A percentile compares a stretch with the other conserved stretches of the same genome.
Conservation (phyloP, 805 yeast species). For the Wickerhamomyces tratensis region DNA sequence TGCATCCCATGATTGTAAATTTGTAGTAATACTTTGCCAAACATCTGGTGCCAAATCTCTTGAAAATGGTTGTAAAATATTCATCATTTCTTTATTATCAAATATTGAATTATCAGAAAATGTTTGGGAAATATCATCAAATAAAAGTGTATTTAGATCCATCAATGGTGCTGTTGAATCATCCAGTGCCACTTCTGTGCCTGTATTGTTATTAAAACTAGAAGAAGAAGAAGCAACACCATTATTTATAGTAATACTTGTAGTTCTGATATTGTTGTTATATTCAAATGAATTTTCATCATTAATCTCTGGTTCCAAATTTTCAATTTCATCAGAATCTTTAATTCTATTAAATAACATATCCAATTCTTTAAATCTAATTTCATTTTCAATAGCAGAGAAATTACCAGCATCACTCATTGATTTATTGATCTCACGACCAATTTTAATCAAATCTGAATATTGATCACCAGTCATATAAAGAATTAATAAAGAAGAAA, state of each 20-base stretch:
- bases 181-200: too few relatives aligned
- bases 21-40: constrained; percentile 13
- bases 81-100: background rate
- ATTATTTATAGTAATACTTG: too few relatives aligned
- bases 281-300: background rate
- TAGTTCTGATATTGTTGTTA: background rate
- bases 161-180: background rate
- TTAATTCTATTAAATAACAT: constrained; percentile 9
- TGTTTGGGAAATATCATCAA: constrained; percentile 12
- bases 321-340: background rate
- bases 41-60: constrained; percentile 12
- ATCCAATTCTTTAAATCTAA: constrained; percentile 17
- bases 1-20: constrained; percentile 14
- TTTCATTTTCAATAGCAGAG: constrained; percentile 22
- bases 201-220: too few relatives aligned
- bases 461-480: constrained; percentile 18
- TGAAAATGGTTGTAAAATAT: constrained; percentile 10
- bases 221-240: too few relatives aligned
- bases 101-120: constrained; percentile 7
- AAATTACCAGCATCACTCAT: constrained; percentile 22
- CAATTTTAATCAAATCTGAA: constrained; percentile 11
- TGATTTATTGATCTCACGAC: constrained; percentile 15
- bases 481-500: constrained; percentile 23
- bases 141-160: constrained; percentile 10
- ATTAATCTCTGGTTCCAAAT: background rate